Evolutionary conservation across 306 rosid species (phyloP).

Genomic region (Quercus bicolor): DNA sequence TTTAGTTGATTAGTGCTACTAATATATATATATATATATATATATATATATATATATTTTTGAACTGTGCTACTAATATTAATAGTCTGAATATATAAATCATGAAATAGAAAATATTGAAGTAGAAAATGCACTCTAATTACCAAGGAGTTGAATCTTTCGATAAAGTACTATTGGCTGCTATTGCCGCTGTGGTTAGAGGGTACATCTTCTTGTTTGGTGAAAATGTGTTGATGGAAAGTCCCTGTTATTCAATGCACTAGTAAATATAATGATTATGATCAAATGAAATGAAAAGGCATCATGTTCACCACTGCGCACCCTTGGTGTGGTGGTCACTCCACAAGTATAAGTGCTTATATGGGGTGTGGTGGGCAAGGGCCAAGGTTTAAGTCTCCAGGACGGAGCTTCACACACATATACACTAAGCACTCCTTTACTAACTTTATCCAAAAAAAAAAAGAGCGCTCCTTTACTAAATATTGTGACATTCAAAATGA

Average conservation of each 20-base stretch:
- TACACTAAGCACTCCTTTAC: too few relatives aligned
- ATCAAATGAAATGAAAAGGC: too few relatives aligned
- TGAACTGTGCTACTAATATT: not conserved
- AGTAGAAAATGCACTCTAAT: not conserved
- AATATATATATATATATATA: not conserved
- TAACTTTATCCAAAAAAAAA: too few relatives aligned
- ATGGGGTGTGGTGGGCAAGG: too few relatives aligned
- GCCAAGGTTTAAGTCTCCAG: fast-evolving
- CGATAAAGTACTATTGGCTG: conserved; percentile 21
- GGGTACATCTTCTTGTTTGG: conserved; percentile 55
- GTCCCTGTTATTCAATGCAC: not conserved
- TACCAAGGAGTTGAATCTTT: conserved; percentile 49
- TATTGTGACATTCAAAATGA: too few relatives aligned
- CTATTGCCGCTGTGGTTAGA: conserved; percentile 50
- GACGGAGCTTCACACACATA: too few relatives aligned
- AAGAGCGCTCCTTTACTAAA: too few relatives aligned
- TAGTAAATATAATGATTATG: not conserved
- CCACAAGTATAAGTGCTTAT: too few relatives aligned
- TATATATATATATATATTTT: not conserved
- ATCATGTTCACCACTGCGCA: too few relatives aligned
- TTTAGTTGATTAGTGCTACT: not conserved
- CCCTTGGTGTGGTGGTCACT: too few relatives aligned
- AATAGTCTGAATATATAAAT: not conserved
- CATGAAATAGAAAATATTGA: not conserved
- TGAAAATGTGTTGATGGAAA: conserved; percentile 33